Base-by-base conservation (phyloP, 2,329 filamentous ascomycete genomes). In the Alternaria viburni region DNA sequence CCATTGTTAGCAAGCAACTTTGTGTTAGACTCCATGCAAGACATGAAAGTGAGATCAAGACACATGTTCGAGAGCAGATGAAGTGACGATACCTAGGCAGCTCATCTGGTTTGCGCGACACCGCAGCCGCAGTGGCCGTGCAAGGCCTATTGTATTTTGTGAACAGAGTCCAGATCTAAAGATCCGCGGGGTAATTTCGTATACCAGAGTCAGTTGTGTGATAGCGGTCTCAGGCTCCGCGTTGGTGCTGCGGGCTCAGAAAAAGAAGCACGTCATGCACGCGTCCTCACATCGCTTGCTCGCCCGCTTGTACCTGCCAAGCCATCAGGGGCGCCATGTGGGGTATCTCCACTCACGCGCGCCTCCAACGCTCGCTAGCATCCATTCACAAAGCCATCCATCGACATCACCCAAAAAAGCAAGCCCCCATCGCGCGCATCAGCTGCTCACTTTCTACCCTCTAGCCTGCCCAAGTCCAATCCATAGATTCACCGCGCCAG, bases 221-320 rank as follows among this genome's bases (percentile, higher is more conserved):
- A 41, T 41, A 41, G 6, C 49, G 49, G 30, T 41, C 23, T 21
- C 49, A 52, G 19, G 28, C 23, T 17, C 30, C 13, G 19, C 19
- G 49, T 28, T 51, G 12, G 21, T 25, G 21, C 45, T 47, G 13
- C 45, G 3, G 21, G 45, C 21, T 19, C 19, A 7, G 30, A 6
- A 13, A 36, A 52, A 52, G 13, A 41, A 41, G 28, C 49, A 52
- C 30, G 49, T 52, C 49, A 52, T 52, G 30, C 49, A 36, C 30
- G 49, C 49, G 49, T 32, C 49, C 49, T 51, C 28, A 36, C 51
- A 54, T 41, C 36, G 36, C 36, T 41, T 41, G 36, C 36, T 2
- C 5, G 36, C 36, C 36, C 51, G 51, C 36, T 44, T 54, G 52
- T 54, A 54, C 52, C 52, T 54, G 52, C 52, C 52, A 54, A 54